Evolutionary conservation across 306 rosid species (phyloP).

Genomic region (Sicyos edulis): DNA sequence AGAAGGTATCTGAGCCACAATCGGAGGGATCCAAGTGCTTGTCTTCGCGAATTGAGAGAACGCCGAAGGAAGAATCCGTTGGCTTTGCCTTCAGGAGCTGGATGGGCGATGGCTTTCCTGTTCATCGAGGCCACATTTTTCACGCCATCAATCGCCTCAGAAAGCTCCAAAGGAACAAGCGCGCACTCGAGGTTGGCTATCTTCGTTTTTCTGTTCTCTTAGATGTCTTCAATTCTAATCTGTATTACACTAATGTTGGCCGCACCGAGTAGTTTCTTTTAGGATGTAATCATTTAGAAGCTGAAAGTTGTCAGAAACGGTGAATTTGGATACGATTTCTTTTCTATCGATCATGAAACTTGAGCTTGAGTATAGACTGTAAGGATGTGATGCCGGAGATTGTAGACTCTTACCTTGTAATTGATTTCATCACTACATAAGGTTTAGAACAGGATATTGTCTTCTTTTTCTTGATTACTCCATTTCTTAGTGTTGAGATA

Average conservation of each 20-base stretch:
- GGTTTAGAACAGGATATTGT: neutral
- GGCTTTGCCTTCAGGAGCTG: slow-evolving; percentile 71
- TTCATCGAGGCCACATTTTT: slow-evolving; percentile 66
- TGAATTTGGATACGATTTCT: slow-evolving; percentile 2
- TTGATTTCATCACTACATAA: neutral
- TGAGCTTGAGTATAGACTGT: neutral
- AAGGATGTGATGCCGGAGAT: neutral
- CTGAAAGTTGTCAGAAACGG: neutral
- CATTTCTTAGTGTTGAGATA: neutral
- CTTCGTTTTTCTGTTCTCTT: slow-evolving; percentile 4
- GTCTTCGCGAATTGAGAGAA: slow-evolving; percentile 69
- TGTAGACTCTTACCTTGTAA: neutral
- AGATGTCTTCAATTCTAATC: neutral
- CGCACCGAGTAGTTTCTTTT: neutral
- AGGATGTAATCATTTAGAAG: neutral
- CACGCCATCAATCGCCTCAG: slow-evolving; percentile 86
- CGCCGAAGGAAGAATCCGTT: slow-evolving; percentile 44
- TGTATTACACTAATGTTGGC: neutral
- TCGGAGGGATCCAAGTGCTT: slow-evolving; percentile 38
- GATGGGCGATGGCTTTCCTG: slow-evolving; percentile 90
- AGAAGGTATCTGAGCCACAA: slow-evolving; percentile 20
- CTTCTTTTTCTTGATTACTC: slow-evolving; percentile 2
- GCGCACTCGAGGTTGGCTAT: slow-evolving; percentile 68
- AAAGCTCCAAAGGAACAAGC: slow-evolving; percentile 65
- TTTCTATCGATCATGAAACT: neutral